Evolutionary conservation across 208 protist genomes (phyloP).

Genomic region (Leishmania mexicana): DNA sequence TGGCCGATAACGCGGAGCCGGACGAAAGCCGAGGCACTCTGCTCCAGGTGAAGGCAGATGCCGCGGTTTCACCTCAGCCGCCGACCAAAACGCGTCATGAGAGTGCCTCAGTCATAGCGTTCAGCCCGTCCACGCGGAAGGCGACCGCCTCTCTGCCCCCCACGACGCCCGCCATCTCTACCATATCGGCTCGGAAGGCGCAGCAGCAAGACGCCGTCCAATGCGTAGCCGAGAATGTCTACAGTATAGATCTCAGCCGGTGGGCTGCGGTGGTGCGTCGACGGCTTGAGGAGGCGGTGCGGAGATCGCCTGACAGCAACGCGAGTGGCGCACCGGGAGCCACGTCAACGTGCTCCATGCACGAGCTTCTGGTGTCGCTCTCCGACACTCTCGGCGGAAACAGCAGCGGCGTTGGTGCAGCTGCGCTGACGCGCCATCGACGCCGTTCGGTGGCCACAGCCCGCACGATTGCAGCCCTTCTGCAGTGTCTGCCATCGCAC

Average conservation of each 20-base stretch:
- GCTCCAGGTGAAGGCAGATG: neutral
- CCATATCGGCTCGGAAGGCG: neutral
- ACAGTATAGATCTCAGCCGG: constrained; percentile 13
- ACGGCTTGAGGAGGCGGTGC: neutral
- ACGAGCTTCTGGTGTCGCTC: constrained; percentile 9
- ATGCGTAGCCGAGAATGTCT: constrained; percentile 21
- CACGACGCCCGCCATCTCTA: neutral
- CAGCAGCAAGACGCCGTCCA: neutral
- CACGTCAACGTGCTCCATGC: neutral
- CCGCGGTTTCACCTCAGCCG: too few relatives aligned
- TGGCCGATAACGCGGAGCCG: neutral
- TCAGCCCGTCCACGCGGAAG: neutral
- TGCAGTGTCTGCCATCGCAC: constrained; percentile 10
- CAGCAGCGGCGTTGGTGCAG: neutral
- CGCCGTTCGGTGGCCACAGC: constrained; percentile 7
- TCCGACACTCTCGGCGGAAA: neutral
- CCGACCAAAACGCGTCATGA: neutral
- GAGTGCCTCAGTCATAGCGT: neutral
- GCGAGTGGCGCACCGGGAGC: constrained; percentile 2
- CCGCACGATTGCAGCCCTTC: constrained; percentile 2
- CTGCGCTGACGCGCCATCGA: neutral
- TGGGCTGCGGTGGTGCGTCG: constrained; percentile 14
- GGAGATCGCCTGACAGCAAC: neutral
- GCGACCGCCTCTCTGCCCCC: neutral
- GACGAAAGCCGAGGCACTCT: neutral